Conservation (phyloP, 2,329 filamentous ascomycete genomes). For the Corynespora cassiicola region DNA sequence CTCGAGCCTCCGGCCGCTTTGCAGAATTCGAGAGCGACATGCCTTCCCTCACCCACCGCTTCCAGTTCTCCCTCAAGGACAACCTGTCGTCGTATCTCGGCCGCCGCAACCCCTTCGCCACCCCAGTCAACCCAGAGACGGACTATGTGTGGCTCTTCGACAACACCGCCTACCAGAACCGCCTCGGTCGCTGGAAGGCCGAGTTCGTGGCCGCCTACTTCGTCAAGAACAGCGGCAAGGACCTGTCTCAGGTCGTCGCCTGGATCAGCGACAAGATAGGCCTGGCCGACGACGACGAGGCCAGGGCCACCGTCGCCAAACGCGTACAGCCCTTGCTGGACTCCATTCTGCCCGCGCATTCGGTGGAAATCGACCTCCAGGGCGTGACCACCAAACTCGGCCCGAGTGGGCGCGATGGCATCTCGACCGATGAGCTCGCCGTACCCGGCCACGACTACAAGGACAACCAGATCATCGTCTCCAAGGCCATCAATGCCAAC, state of each 20-base stretch:
- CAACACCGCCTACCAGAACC: constrained; percentile 77
- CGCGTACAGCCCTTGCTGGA: constrained; percentile 81
- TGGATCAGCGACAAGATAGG: constrained; percentile 73
- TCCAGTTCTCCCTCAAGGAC: constrained; percentile 46
- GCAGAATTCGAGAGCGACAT: constrained; percentile 44
- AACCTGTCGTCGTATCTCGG: constrained; percentile 48
- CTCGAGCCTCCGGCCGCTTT: constrained; percentile 36
- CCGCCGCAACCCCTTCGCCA: constrained; percentile 44
- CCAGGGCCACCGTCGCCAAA: constrained; percentile 66
- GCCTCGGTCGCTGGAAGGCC: constrained; percentile 69
- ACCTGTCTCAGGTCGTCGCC: constrained; percentile 72
- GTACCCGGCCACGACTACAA: constrained; percentile 55
- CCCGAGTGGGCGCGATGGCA: constrained; percentile 74
- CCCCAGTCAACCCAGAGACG: constrained; percentile 61
- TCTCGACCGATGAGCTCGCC: constrained; percentile 66
- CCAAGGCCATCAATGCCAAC: constrained; percentile 37
- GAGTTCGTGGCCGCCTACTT: constrained; percentile 88
- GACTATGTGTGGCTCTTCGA: constrained; percentile 90
- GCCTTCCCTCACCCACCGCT: constrained; percentile 40
- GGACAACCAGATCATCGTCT: constrained; percentile 37
- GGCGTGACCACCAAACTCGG: constrained; percentile 58
- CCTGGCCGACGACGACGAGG: constrained; percentile 58
- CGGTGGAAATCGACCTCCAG: constrained; percentile 69
- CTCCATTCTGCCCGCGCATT: constrained; percentile 73
- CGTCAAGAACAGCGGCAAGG: constrained; percentile 71